Conservation (phyloP, 768 basidiomycete species). For the Ephemerocybe angulata region DNA sequence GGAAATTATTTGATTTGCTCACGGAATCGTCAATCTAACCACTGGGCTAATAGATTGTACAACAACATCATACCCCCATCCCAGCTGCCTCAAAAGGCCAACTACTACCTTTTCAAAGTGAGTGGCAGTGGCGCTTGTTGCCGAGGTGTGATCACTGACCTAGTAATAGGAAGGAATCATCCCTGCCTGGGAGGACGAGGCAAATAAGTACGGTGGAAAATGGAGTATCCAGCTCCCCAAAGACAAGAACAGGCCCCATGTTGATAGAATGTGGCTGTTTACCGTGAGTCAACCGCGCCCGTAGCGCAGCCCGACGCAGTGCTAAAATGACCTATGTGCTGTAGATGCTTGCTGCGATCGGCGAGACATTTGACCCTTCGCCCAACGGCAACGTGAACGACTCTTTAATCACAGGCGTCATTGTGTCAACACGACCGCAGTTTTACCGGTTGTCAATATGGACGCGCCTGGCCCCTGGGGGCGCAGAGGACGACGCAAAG, state of each 20-base stretch:
- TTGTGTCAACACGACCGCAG: constrained; percentile 88
- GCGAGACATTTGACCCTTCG: constrained; percentile 95
- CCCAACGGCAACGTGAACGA: constrained; percentile 48
- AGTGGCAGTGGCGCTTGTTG: constrained; percentile 19
- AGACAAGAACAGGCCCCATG: constrained; percentile 80
- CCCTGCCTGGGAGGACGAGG: constrained; percentile 96
- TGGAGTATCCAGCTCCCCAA: constrained; percentile 98
- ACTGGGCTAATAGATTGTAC: constrained; percentile 57
- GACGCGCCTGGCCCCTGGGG: constrained; percentile 79
- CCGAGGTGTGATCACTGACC: not conserved
- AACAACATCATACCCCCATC: constrained; percentile 98
- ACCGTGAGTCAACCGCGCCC: constrained; percentile 53
- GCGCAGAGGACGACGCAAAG: constrained; percentile 39
- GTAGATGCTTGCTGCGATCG: constrained; percentile 99
- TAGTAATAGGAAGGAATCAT: constrained; percentile 81
- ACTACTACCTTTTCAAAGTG: constrained; percentile 98
- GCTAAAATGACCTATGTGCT: constrained; percentile 10
- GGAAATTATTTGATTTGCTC: constrained; percentile 24
- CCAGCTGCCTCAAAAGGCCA: constrained; percentile 90
- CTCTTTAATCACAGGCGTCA: constrained; percentile 86
- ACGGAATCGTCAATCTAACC: constrained; percentile 12
- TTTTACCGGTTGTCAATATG: constrained; percentile 98
- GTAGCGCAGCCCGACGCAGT: constrained; percentile 6
- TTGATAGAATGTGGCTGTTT: constrained; percentile 98
- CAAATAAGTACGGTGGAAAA: constrained; percentile 96